Conservation (phyloP, 805 yeast genomes). For the Yarrowia divulgata region DNA sequence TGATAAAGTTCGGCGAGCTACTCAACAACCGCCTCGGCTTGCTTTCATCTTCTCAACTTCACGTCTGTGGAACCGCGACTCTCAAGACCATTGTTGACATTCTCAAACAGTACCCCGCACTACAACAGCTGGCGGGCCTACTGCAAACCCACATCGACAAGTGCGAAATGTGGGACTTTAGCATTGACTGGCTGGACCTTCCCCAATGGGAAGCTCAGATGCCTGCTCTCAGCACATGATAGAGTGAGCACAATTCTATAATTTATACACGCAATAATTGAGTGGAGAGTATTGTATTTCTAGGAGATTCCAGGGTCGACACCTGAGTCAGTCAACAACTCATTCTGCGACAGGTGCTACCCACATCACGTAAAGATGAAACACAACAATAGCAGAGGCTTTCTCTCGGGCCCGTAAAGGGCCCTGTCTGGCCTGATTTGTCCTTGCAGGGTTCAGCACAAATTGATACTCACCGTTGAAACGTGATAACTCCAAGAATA, state of each 20-base stretch:
- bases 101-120: constrained; percentile 24
- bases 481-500: constrained; percentile 8
- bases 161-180: constrained; percentile 36
- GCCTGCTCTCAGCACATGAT: constrained; percentile 18
- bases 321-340: not conserved
- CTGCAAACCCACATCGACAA: constrained; percentile 27
- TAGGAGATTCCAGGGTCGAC: no score
- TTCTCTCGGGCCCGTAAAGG: not conserved
- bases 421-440: constrained; percentile 23
- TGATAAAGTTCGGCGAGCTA: constrained; percentile 31
- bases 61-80: constrained; percentile 18
- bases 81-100: constrained; percentile 9
- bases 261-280: constrained; percentile 30
- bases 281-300: not conserved
- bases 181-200: constrained; percentile 29
- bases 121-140: constrained; percentile 6
- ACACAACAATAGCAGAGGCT: not conserved
- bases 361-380: constrained; percentile 18
- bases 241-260: not conserved
- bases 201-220: constrained; percentile 29
- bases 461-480: constrained; percentile 13
- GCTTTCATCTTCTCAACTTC: constrained; percentile 21
- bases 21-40: constrained; percentile 31
- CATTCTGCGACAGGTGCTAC: not conserved
- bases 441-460: constrained; percentile 3